Evolutionary conservation across 2,329 filamentous ascomycete genomes (phyloP).

Genomic region (Fusarium multiceps): DNA sequence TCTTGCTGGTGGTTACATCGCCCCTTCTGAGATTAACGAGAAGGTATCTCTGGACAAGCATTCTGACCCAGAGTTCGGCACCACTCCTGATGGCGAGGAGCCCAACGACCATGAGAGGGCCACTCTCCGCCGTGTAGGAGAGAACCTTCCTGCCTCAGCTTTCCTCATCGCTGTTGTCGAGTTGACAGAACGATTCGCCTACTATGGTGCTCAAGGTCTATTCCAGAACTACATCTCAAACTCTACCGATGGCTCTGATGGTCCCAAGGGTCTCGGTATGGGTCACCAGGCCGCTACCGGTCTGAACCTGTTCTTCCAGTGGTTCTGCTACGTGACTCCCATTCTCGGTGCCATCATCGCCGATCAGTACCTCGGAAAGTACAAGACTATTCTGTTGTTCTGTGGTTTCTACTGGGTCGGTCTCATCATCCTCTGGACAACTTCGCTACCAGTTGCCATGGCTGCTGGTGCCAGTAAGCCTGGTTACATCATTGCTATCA

Average conservation of each 20-base stretch:
- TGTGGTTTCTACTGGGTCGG: slow-evolving; percentile 68
- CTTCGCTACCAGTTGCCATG: slow-evolving; percentile 56
- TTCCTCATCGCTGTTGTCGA: slow-evolving; percentile 68
- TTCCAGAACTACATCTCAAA: slow-evolving; percentile 67
- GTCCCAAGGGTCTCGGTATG: slow-evolving; percentile 64
- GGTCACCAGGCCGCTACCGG: slow-evolving; percentile 66
- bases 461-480: slow-evolving; percentile 57
- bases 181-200: slow-evolving; percentile 68
- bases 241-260: slow-evolving; percentile 48
- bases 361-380: slow-evolving; percentile 69
- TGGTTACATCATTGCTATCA: slow-evolving; percentile 65
- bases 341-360: slow-evolving; percentile 66
- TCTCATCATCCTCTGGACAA: slow-evolving; percentile 64
- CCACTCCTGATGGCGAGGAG: slow-evolving; percentile 60
- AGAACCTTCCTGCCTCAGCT: slow-evolving; percentile 65
- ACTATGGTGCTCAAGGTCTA: slow-evolving; percentile 64
- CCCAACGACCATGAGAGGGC: slow-evolving; percentile 63
- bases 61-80: slow-evolving; percentile 45
- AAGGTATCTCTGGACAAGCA: slow-evolving; percentile 42
- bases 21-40: slow-evolving; percentile 41
- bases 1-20: slow-evolving; percentile 42
- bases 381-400: slow-evolving; percentile 70
- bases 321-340: slow-evolving; percentile 59
- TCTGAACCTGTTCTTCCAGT: slow-evolving; percentile 67
- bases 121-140: slow-evolving; percentile 63